phyloP scores from a whole-genome alignment of 2,329 filamentous ascomycete species.

The Aspergillus ochraceus region DNA sequence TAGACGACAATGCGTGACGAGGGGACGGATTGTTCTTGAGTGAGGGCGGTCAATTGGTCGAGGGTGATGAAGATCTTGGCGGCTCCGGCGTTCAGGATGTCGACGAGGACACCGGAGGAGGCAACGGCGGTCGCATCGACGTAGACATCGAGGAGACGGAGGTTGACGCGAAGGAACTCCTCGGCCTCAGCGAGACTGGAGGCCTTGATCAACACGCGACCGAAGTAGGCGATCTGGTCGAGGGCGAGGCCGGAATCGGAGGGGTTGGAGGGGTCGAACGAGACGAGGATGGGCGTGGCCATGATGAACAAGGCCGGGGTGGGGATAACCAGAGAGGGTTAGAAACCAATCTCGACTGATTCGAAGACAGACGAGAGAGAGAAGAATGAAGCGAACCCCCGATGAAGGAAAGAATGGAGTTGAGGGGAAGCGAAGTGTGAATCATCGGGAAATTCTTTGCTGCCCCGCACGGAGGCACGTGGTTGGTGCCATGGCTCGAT shows the following conservation, averaged over 20 bases:
- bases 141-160: constrained; percentile 62
- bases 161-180: constrained; percentile 58
- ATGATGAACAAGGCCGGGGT: constrained; percentile 26
- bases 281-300: constrained; percentile 45
- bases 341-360: background rate
- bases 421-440: constrained; percentile 5
- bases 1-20: constrained; percentile 59
- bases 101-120: constrained; percentile 70
- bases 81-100: constrained; percentile 81
- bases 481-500: background rate
- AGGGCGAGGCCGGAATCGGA: constrained; percentile 50
- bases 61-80: constrained; percentile 78
- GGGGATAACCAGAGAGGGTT: background rate
- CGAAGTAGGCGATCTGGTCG: constrained; percentile 59
- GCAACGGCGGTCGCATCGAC: constrained; percentile 73
- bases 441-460: constrained; percentile 17
- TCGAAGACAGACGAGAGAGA: constrained; percentile 1
- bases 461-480: constrained; percentile 4
- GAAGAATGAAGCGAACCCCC: background rate
- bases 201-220: constrained; percentile 57
- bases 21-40: constrained; percentile 52
- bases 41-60: constrained; percentile 62
- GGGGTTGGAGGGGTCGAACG: constrained; percentile 42
- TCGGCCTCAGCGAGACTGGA: constrained; percentile 41
- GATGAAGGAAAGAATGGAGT: background rate